Conservation (phyloP, 1,284 basidiomycete genomes). For the Trichosporon sp. region DNA sequence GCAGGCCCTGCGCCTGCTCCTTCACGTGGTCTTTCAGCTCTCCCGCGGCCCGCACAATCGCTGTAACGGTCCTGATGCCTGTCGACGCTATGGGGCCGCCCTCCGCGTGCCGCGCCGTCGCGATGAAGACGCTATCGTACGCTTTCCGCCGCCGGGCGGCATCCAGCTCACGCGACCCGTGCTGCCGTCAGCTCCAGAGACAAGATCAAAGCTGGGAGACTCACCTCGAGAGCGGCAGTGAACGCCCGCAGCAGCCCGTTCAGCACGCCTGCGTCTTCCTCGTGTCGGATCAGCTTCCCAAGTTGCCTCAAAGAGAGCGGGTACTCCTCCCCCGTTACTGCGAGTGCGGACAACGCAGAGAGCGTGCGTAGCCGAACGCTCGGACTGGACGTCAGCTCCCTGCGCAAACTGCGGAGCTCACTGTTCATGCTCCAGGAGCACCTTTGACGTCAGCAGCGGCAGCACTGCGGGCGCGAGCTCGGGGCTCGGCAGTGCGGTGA, state of each 20-base stretch:
- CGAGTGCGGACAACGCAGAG: slow-evolving; percentile 27
- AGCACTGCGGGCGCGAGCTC: slow-evolving; percentile 44
- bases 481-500: slow-evolving; percentile 33
- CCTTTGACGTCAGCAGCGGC: slow-evolving; percentile 27
- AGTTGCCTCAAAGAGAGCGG: slow-evolving; percentile 9
- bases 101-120: slow-evolving; percentile 9
- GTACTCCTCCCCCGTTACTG: not conserved
- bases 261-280: slow-evolving; percentile 21
- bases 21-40: not conserved
- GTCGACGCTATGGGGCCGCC: slow-evolving; percentile 8
- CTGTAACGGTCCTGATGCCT: slow-evolving; percentile 3
- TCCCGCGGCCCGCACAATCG: not conserved
- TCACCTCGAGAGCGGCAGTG: slow-evolving; percentile 21
- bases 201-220: slow-evolving; percentile 5
- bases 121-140: slow-evolving; percentile 14
- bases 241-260: slow-evolving; percentile 22
- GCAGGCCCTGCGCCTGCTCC: not conserved
- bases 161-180: slow-evolving; percentile 11
- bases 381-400: slow-evolving; percentile 19
- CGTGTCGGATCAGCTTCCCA: slow-evolving; percentile 18
- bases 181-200: slow-evolving; percentile 6
- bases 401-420: slow-evolving; percentile 11
- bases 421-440: slow-evolving; percentile 32
- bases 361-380: slow-evolving; percentile 32
- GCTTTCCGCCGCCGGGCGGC: slow-evolving; percentile 9